These are phyloP conservation scores for Lasiodiplodia gonubiensis DNA, from an alignment of 2,329 filamentous ascomycete species.

Conservation along the genomic window DNA sequence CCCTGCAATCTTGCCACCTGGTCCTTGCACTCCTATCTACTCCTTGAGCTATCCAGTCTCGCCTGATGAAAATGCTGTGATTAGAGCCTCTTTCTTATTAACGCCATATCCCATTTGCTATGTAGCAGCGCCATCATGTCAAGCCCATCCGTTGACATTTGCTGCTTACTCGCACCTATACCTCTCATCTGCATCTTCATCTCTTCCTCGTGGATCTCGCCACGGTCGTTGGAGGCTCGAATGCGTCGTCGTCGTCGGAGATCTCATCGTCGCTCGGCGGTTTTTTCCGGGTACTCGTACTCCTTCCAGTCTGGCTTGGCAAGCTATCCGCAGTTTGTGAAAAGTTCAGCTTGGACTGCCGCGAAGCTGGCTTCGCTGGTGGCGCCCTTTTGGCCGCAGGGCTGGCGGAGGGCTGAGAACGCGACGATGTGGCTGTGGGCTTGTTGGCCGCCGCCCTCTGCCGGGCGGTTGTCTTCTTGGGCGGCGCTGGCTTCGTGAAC, in stretches of 20 bases:
- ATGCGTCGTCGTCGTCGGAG: conserved; percentile 46
- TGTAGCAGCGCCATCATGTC: background rate
- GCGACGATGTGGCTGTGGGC: conserved; percentile 37
- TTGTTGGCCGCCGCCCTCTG: conserved; percentile 35
- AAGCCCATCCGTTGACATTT: background rate
- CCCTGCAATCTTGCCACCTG: background rate
- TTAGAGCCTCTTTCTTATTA: background rate
- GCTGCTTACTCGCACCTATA: background rate
- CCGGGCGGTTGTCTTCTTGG: conserved; percentile 32
- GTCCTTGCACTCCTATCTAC: background rate
- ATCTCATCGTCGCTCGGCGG: conserved; percentile 49
- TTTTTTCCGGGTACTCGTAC: conserved; percentile 29
- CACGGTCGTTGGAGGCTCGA: conserved; percentile 42
- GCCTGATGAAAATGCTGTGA: background rate
- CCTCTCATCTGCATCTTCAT: background rate
- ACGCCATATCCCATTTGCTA: conserved; percentile 10
- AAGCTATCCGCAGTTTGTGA: conserved; percentile 45
- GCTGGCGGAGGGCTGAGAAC: conserved; percentile 32
- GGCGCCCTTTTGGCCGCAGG: conserved; percentile 35
- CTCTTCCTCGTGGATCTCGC: conserved; percentile 30
- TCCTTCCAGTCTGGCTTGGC: conserved; percentile 40
- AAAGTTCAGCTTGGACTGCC: conserved; percentile 51
- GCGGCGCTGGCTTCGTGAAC: conserved; percentile 46
- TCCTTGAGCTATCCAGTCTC: background rate
- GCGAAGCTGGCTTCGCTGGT: conserved; percentile 33